A percentile compares a stretch with the other conserved stretches of the same genome.
Evolutionary conservation across 2,329 filamentous ascomycete genomes (phyloP).

Genomic region (Myriosclerotinia curreyana): DNA sequence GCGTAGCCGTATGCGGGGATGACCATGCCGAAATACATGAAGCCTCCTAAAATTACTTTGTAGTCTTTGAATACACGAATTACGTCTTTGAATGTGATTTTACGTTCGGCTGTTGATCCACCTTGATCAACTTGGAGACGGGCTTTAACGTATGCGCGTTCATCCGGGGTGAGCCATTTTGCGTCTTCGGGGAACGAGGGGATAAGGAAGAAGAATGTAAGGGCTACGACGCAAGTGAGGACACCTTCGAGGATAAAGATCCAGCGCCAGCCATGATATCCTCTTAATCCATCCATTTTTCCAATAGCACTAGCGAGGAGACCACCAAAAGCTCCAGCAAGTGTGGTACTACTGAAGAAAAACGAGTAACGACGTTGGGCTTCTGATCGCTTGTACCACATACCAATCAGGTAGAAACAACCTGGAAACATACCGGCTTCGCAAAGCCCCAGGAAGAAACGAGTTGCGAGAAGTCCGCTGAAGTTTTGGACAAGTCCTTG

Average conservation of each 20-base stretch:
- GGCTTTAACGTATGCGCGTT: constrained; percentile 62
- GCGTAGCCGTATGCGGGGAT: constrained; percentile 76
- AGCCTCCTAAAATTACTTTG: constrained; percentile 69
- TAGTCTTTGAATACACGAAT: constrained; percentile 66
- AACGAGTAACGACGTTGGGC: constrained; percentile 90
- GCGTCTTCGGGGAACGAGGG: constrained; percentile 73
- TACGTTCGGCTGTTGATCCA: constrained; percentile 59
- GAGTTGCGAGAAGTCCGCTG: constrained; percentile 70
- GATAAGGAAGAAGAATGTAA: constrained; percentile 66
- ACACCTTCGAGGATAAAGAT: constrained; percentile 77
- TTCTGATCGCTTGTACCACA: constrained; percentile 87
- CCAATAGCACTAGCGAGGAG: constrained; percentile 82
- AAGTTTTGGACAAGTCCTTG: constrained; percentile 57
- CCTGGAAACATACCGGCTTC: constrained; percentile 76
- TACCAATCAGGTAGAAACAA: constrained; percentile 71
- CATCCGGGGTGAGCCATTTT: constrained; percentile 69
- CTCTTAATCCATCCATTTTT: constrained; percentile 72
- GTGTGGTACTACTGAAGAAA: constrained; percentile 82
- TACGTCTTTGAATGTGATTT: constrained; percentile 58
- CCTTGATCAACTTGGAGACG: constrained; percentile 69
- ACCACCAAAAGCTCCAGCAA: constrained; percentile 82
- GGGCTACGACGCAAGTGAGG: constrained; percentile 58
- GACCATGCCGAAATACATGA: constrained; percentile 80
- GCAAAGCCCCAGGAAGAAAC: constrained; percentile 80
- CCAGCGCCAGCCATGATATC: constrained; percentile 75